Evolutionary conservation across 192 early-diverging fungal species (phyloP).

Genomic region (Coemansia sp.): DNA sequence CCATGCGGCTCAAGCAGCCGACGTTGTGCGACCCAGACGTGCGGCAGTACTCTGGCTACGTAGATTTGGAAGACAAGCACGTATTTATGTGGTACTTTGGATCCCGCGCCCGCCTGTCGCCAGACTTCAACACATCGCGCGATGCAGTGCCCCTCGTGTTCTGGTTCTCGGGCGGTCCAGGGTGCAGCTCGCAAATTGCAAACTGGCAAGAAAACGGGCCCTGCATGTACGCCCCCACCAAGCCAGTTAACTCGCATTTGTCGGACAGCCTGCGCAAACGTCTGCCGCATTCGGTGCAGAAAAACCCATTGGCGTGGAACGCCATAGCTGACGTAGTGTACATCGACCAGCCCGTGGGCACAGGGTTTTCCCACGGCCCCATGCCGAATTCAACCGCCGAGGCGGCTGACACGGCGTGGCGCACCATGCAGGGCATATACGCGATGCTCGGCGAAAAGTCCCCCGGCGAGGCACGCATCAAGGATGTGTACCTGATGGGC

Average conservation of each 20-base stretch:
- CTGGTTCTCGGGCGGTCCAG: constrained; percentile 78
- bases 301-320: constrained; percentile 69
- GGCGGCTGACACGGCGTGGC: constrained; percentile 50
- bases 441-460: constrained; percentile 12
- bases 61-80: constrained; percentile 61
- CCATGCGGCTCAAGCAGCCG: constrained; percentile 67
- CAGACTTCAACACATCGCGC: constrained; percentile 29
- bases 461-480: background rate
- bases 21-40: constrained; percentile 84
- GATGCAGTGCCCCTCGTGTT: constrained; percentile 65
- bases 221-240: constrained; percentile 50
- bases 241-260: constrained; percentile 8
- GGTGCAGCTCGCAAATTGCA: constrained; percentile 72
- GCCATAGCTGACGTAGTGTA: constrained; percentile 62
- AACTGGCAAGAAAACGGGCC: constrained; percentile 79
- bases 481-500: constrained; percentile 43
- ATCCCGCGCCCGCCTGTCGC: constrained; percentile 44
- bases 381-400: constrained; percentile 53
- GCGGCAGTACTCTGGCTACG: constrained; percentile 80
- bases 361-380: constrained; percentile 69
- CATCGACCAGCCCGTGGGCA: constrained; percentile 61
- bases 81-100: constrained; percentile 77
- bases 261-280: constrained; percentile 42
- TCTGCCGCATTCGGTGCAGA: constrained; percentile 41
- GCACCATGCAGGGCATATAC: constrained; percentile 52